Evolutionary conservation across 352 stramenopile genomes (phyloP).

Genomic region (Elongisporangium senticosum): DNA sequence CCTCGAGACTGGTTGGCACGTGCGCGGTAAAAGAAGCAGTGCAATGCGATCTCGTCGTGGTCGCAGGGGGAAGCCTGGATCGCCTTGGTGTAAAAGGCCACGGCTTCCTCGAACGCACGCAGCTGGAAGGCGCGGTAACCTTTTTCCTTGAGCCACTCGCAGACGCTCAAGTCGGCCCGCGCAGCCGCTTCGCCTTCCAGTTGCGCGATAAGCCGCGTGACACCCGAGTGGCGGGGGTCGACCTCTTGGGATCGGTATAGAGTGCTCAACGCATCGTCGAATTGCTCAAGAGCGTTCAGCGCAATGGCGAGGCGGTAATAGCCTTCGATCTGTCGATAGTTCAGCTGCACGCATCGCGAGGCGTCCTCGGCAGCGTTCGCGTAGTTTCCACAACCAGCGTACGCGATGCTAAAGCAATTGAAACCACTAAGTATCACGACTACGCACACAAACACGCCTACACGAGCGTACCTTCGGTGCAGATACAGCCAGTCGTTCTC

Average conservation of each 20-base stretch:
- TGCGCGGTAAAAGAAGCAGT: constrained; percentile 54
- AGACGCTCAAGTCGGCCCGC: constrained; percentile 21
- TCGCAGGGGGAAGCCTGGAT: constrained; percentile 49
- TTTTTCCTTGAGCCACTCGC: constrained; percentile 59
- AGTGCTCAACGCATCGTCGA: constrained; percentile 45
- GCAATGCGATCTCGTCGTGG: constrained; percentile 44
- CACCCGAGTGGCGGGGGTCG: constrained; percentile 33
- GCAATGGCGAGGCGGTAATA: constrained; percentile 51
- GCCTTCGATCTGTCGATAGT: constrained; percentile 49
- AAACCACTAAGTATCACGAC: not conserved
- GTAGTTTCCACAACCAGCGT: constrained; percentile 28
- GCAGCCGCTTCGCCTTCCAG: constrained; percentile 41
- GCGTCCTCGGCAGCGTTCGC: constrained; percentile 42
- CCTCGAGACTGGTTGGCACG: constrained; percentile 45
- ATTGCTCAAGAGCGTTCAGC: constrained; percentile 32
- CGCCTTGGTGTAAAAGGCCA: constrained; percentile 91
- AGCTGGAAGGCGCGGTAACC: constrained; percentile 90
- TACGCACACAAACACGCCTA: not conserved
- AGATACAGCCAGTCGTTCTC: constrained; percentile 53
- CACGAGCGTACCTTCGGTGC: constrained; percentile 26
- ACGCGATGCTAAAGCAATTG: constrained; percentile 23
- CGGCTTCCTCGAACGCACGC: constrained; percentile 82
- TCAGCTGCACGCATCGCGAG: constrained; percentile 51
- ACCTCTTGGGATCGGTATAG: constrained; percentile 50
- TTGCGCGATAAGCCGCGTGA: constrained; percentile 37